Conservation (phyloP, 495 filamentous ascomycete genomes). For the Penicillium coffeae region DNA sequence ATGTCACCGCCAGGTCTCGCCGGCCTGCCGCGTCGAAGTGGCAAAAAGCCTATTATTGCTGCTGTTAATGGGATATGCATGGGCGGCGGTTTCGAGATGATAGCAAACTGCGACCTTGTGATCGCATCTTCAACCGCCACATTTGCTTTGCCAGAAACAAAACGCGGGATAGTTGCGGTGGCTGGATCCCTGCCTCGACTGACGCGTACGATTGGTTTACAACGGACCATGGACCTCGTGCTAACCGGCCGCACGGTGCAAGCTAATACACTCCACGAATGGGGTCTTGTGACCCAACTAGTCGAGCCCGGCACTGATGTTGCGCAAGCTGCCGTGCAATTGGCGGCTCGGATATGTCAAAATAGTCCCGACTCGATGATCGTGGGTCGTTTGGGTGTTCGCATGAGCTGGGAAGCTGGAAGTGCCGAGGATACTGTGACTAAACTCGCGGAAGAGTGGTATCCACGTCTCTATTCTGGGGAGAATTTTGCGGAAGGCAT, state of each 20-base stretch:
- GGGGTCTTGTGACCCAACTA: conserved; percentile 57
- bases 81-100: conserved; percentile 73
- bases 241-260: conserved; percentile 57
- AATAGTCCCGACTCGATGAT: conserved; percentile 71
- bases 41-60: conserved; percentile 60
- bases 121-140: conserved; percentile 50
- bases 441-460: conserved; percentile 55
- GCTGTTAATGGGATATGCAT: conserved; percentile 74
- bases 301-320: conserved; percentile 27
- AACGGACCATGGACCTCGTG: conserved; percentile 68
- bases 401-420: conserved; percentile 61
- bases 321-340: conserved; percentile 14
- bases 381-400: conserved; percentile 61
- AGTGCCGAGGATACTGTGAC: conserved; percentile 62
- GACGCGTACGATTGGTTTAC: conserved; percentile 61
- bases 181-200: conserved; percentile 70
- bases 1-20: conserved; percentile 50
- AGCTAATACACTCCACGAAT: conserved; percentile 55
- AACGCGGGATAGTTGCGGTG: conserved; percentile 64
- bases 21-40: conserved; percentile 48
- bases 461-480: conserved; percentile 54
- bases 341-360: conserved; percentile 22
- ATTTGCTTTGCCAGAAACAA: conserved; percentile 66
- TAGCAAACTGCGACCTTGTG: conserved; percentile 66
- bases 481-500: conserved; percentile 78